Evolutionary conservation across 352 stramenopile species (phyloP), one percentile per base, ranked within the genome.

Genomic region (Phytophthora citricola): DNA sequence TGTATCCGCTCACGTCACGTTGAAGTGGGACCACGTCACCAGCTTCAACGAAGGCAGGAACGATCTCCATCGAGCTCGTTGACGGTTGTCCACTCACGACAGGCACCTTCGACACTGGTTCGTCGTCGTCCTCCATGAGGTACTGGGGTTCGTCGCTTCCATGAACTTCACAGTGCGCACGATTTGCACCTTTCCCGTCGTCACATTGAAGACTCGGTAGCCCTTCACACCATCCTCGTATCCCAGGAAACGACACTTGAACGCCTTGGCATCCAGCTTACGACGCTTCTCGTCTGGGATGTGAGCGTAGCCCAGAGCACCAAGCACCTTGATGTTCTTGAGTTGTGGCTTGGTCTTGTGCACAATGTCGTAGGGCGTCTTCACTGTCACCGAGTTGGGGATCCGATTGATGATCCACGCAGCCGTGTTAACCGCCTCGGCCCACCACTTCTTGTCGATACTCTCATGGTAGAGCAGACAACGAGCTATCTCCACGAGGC

Each of bases 321-420:
- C 31, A 10, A 62, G 48, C 51, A 54, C 54, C 10, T 55, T 58
- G 15, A 75, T 6, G 55, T 68, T 44, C 14, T 65, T 63, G 15
- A 20, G 17, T 0, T 49, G 24, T 4, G 38, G 51, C 26, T 60
- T 51, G 12, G 26, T 6, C 5, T 53, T 3, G 17, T 20, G 1
- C 17, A 20, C 17, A 14, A 66, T 58, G 38, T 74, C 46, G 22
- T 58, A 59, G 6, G 67, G 48, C n/a, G 61, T 67, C 24, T 55
- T 62, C 27, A 53, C 27, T n/a, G 32, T 50, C 5, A 22, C 44
- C 0, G 22, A 17, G 22, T 50, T 50, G 44, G 44, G 44, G 4
- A 50, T 34, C 24, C 44, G 0, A 5, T 38, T 49, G 43, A 49
- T 49, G 43, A 49, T 36, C 44, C 44, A 50, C 5, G 44, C 44